A percentile compares a stretch with the other conserved stretches of the same genome.
Conservation (phyloP, 2,329 filamentous ascomycete species). For the Cercospora zeae-maydis region DNA sequence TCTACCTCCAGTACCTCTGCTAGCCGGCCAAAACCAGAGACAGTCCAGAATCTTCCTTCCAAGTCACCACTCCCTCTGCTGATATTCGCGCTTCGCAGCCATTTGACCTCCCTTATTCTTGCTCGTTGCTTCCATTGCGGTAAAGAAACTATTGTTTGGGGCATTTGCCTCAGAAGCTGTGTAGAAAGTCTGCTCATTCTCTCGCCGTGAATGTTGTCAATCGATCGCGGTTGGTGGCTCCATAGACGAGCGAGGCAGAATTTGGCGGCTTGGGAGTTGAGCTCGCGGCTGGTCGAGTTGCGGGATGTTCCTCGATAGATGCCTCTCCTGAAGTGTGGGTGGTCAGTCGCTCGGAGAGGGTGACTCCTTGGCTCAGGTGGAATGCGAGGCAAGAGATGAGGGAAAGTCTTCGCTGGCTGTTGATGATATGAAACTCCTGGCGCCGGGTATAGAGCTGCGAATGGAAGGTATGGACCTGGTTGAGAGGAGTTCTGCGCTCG, state of each 20-base stretch:
- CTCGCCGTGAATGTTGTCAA: background rate
- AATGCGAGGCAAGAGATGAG: background rate
- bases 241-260: background rate
- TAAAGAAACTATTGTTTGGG: background rate
- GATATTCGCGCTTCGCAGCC: background rate
- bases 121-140: background rate
- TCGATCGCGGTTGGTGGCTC: background rate
- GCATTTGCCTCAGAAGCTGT: background rate
- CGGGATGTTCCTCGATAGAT: background rate
- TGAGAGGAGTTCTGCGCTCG: too few species aligned
- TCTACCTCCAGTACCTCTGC: background rate
- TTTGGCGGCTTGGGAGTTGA: background rate
- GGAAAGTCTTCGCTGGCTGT: background rate
- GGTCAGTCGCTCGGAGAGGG: background rate
- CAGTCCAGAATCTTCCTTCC: background rate
- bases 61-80: background rate
- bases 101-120: background rate
- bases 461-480: too few species aligned
- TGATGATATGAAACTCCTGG: background rate
- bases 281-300: background rate
- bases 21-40: background rate
- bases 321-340: background rate
- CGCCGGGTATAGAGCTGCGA: too few species aligned
- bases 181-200: background rate
- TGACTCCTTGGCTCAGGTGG: background rate